Evolutionary conservation across 306 rosid genomes (phyloP).

Genomic region (Clitoria ternatea): DNA sequence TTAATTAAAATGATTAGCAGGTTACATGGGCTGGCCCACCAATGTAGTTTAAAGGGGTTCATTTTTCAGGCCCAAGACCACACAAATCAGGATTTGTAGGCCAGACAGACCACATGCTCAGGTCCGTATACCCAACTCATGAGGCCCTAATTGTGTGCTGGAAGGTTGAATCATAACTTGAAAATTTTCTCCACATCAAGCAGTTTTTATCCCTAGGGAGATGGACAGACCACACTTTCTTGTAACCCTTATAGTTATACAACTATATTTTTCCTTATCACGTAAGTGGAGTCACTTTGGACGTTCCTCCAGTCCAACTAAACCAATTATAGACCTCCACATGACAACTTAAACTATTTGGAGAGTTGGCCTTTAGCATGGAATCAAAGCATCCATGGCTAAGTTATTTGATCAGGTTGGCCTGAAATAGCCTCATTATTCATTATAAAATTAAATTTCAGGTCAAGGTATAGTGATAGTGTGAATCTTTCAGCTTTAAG

Average conservation of each 20-base stretch:
- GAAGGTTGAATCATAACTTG: background rate
- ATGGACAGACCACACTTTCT: background rate
- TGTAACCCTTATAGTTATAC: constrained; percentile 1
- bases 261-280: background rate
- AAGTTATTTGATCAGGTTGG: background rate
- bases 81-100: too few relatives aligned
- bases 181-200: background rate
- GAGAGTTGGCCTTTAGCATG: background rate
- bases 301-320: background rate
- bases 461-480: background rate
- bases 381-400: background rate
- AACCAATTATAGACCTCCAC: background rate
- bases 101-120: too few relatives aligned
- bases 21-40: too few relatives aligned
- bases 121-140: too few relatives aligned
- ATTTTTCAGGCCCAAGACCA: too few relatives aligned
- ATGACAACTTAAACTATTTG: background rate
- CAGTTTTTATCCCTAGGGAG: background rate
- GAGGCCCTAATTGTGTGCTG: too few relatives aligned
- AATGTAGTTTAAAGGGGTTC: too few relatives aligned
- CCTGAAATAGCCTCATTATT: background rate
- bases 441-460: background rate
- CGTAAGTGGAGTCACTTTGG: background rate
- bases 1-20: too few relatives aligned
- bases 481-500: background rate